These are phyloP conservation scores for Curvularia spicifera DNA, from an alignment of 2,329 filamentous ascomycete genomes.

Conservation along the genomic window DNA sequence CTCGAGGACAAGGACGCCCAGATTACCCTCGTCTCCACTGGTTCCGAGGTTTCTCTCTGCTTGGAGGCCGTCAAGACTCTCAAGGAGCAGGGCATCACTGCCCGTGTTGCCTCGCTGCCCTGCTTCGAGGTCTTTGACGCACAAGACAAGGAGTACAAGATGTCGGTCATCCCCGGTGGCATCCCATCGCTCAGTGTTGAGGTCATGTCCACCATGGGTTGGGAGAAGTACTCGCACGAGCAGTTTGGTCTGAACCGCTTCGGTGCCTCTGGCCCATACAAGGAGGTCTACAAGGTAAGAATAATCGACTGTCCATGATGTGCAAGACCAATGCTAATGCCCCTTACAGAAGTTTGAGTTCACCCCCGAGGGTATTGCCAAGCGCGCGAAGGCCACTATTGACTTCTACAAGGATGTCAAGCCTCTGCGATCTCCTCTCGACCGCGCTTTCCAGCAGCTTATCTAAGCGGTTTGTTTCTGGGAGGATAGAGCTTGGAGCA, in stretches of 20 bases:
- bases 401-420: slow-evolving; percentile 98
- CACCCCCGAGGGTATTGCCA: slow-evolving; percentile 93
- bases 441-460: slow-evolving; percentile 97
- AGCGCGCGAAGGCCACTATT: slow-evolving; percentile 89
- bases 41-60: slow-evolving; percentile 93
- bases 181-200: slow-evolving; percentile 93
- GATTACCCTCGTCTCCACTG: slow-evolving; percentile 90
- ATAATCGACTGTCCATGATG: background rate
- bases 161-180: slow-evolving; percentile 90
- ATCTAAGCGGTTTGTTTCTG: slow-evolving; percentile 65
- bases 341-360: slow-evolving; percentile 94
- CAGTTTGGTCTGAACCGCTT: slow-evolving; percentile 99
- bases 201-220: slow-evolving; percentile 96
- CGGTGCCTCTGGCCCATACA: slow-evolving; percentile 95
- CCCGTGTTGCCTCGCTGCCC: slow-evolving; percentile 92
- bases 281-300: slow-evolving; percentile 88
- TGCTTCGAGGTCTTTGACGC: slow-evolving; percentile 97
- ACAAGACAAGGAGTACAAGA: slow-evolving; percentile 92
- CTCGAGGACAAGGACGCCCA: slow-evolving; percentile 83
- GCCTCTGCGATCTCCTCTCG: slow-evolving; percentile 86
- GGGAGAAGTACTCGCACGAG: slow-evolving; percentile 99
- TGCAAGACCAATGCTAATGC: slow-evolving; percentile 44
- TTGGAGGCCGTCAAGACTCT: slow-evolving; percentile 92
- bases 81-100: slow-evolving; percentile 83
- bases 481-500: slow-evolving; percentile 2